These are phyloP conservation scores for Desmodesmus armatus DNA, from an alignment of 139 green algal species.

Conservation along the genomic window DNA sequence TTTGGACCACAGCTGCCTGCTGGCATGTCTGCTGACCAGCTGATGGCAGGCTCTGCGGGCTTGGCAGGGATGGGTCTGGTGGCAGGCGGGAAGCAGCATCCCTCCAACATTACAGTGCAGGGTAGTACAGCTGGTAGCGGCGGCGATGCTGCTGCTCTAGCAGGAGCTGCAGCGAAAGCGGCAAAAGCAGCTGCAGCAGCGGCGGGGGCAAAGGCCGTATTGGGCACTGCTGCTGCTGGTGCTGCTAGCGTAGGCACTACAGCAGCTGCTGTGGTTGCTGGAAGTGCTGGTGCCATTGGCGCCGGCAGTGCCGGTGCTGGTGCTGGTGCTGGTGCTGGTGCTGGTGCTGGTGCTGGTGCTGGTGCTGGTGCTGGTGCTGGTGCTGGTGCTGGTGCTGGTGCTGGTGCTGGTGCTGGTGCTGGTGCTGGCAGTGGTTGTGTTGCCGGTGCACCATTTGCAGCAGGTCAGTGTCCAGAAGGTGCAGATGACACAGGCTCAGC, in stretches of 20 bases:
- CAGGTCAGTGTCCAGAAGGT: not conserved
- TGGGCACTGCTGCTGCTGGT: not conserved
- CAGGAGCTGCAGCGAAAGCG: not conserved
- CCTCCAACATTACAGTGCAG: no score
- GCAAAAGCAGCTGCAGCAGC: not conserved
- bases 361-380: not conserved
- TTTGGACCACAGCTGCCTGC: not conserved
- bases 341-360: not conserved
- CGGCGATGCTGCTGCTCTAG: not conserved
- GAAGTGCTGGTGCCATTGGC: not conserved
- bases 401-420: no score
- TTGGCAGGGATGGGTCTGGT: no score
- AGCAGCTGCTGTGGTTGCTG: not conserved
- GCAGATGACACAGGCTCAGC: not conserved
- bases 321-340: not conserved
- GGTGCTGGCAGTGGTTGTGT: not conserved
- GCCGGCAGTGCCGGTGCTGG: no score
- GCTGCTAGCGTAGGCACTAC: no score
- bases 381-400: not conserved
- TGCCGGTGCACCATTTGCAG: not conserved
- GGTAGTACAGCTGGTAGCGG: not conserved
- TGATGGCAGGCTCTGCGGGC: no score
- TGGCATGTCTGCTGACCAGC: not conserved
- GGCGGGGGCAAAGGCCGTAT: not conserved
- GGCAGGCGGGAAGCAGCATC: no score